phyloP scores from a whole-genome alignment of 495 filamentous ascomycete species.

The Xeromyces bisporus region DNA sequence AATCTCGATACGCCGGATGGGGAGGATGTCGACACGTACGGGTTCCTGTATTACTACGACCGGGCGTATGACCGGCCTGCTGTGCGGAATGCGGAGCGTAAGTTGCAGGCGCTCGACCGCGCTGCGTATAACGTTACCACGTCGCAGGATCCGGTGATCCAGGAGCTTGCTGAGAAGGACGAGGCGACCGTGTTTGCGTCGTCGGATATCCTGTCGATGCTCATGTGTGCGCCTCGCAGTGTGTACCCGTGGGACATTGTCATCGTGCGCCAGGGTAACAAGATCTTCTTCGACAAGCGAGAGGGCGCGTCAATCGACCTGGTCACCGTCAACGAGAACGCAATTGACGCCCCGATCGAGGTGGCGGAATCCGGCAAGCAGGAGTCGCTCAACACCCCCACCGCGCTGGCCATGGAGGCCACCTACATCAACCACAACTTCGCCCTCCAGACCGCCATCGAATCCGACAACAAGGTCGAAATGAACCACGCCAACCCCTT shows the following conservation, averaged over 20 bases:
- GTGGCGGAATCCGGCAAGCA: constrained; percentile 65
- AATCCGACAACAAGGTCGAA: constrained; percentile 62
- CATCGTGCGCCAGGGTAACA: constrained; percentile 75
- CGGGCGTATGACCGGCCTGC: constrained; percentile 81
- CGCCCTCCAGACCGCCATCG: constrained; percentile 76
- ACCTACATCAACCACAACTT: constrained; percentile 99
- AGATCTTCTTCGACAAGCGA: constrained; percentile 97
- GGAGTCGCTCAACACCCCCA: constrained; percentile 82
- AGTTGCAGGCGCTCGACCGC: constrained; percentile 73
- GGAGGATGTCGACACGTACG: constrained; percentile 87
- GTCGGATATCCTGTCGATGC: constrained; percentile 91
- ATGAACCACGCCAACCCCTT: constrained; percentile 89
- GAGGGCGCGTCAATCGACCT: constrained; percentile 86
- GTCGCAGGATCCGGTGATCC: constrained; percentile 85
- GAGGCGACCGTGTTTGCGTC: constrained; percentile 95
- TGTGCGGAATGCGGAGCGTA: constrained; percentile 72
- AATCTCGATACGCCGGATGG: constrained; percentile 88
- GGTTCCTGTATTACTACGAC: constrained; percentile 96
- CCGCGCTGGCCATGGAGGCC: constrained; percentile 81
- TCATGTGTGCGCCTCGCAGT: constrained; percentile 92
- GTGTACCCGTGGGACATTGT: constrained; percentile 98
- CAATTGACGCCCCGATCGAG: constrained; percentile 87
- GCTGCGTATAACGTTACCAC: constrained; percentile 97
- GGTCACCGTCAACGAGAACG: constrained; percentile 97
- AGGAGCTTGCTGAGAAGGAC: constrained; percentile 90